Conservation (phyloP, 2,329 filamentous ascomycete genomes). For the Calonectria fujianensis region DNA sequence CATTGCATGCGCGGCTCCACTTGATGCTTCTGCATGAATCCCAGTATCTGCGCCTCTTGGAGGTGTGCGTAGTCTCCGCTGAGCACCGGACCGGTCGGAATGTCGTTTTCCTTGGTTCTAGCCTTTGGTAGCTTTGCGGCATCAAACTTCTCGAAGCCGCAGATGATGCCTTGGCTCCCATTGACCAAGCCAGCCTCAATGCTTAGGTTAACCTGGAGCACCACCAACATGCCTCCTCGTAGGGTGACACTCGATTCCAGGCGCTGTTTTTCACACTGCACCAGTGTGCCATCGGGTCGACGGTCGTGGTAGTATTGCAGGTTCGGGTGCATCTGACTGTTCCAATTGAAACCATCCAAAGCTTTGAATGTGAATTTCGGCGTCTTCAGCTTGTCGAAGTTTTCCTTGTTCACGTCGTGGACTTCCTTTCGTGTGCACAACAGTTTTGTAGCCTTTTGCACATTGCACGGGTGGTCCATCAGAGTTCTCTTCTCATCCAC, state of each 20-base stretch:
- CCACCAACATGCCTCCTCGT: slow-evolving; percentile 46
- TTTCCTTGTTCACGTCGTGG: slow-evolving; percentile 20
- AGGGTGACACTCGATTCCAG: slow-evolving; percentile 43
- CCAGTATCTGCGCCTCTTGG: slow-evolving; percentile 29
- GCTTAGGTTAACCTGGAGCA: slow-evolving; percentile 52
- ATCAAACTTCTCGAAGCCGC: slow-evolving; percentile 44
- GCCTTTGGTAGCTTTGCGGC: slow-evolving; percentile 19
- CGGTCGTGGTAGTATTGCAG: slow-evolving; percentile 11
- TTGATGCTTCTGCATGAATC: slow-evolving; percentile 37
- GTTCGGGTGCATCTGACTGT: neutral
- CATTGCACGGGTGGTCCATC: slow-evolving; percentile 66
- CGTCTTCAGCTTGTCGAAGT: slow-evolving; percentile 41
- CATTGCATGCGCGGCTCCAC: neutral
- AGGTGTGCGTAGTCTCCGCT: slow-evolving; percentile 30
- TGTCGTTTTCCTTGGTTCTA: neutral
- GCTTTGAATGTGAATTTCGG: slow-evolving; percentile 28
- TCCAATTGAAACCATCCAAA: slow-evolving; percentile 41
- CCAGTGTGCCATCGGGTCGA: slow-evolving; percentile 36
- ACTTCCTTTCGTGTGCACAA: slow-evolving; percentile 42
- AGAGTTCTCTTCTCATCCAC: slow-evolving; percentile 63
- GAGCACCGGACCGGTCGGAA: neutral
- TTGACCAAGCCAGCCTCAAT: slow-evolving; percentile 43
- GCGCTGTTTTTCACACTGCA: slow-evolving; percentile 37
- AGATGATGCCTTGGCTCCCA: slow-evolving; percentile 53
- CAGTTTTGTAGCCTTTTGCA: slow-evolving; percentile 50